These are phyloP conservation scores for Lathyrus tuberosus DNA, from an alignment of 306 rosid genomes.

Conservation along the genomic window DNA sequence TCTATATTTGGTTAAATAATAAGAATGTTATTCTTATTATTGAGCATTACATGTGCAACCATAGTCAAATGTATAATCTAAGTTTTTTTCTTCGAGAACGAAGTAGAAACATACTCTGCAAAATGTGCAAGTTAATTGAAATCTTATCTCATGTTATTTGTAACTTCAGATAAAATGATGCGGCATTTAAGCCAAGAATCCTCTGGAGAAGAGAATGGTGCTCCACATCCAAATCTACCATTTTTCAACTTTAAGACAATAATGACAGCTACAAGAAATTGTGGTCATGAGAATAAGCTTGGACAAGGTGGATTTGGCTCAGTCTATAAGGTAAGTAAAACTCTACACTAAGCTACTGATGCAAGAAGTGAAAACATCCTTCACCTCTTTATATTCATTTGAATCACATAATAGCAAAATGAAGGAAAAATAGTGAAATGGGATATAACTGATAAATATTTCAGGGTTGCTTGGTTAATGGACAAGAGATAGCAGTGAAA, in stretches of 20 bases:
- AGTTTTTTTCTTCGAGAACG: neutral
- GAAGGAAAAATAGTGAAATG: neutral
- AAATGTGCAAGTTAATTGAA: neutral
- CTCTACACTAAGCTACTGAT: neutral
- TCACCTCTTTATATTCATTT: neutral
- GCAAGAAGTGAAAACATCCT: neutral
- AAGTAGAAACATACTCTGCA: neutral
- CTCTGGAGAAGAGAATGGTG: constrained; percentile 13
- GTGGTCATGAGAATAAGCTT: constrained; percentile 44
- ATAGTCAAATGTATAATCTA: neutral
- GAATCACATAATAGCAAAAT: neutral
- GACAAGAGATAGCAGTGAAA: constrained; percentile 58
- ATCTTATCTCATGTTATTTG: constrained; percentile 15
- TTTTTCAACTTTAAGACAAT: constrained; percentile 36
- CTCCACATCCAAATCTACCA: constrained; percentile 36
- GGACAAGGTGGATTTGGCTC: constrained; percentile 70
- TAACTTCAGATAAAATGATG: constrained; percentile 30
- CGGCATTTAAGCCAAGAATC: constrained; percentile 16
- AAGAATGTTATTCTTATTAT: neutral
- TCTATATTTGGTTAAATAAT: neutral
- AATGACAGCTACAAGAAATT: constrained; percentile 45
- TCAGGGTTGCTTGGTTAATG: constrained; percentile 50
- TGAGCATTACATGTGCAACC: neutral
- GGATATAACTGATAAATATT: constrained; percentile 7
- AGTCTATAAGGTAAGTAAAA: constrained; percentile 54